Evolutionary conservation across 495 filamentous ascomycete genomes (phyloP).

Genomic region (Aspergillus sclerotiicarbonarius): DNA sequence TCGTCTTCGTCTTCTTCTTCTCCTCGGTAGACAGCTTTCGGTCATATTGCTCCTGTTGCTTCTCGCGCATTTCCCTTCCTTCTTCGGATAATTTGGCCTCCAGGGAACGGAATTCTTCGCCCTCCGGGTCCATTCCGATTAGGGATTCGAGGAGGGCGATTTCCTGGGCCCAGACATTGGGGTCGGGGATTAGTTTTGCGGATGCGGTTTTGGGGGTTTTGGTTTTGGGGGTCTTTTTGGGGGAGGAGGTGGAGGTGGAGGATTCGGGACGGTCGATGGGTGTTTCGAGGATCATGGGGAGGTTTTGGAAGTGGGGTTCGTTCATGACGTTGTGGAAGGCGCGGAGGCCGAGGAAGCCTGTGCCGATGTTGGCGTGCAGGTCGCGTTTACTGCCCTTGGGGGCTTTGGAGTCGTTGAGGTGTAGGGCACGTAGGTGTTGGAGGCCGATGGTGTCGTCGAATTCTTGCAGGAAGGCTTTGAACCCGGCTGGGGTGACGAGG

Average conservation of each 20-base stretch:
- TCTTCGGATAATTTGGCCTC: conserved; percentile 63
- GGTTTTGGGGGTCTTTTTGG: conserved; percentile 18
- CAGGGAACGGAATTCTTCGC: conserved; percentile 62
- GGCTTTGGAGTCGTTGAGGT: conserved; percentile 92
- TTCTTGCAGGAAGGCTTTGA: conserved; percentile 64
- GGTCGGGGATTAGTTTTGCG: conserved; percentile 58
- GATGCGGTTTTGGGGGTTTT: conserved; percentile 8
- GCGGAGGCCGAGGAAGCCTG: conserved; percentile 83
- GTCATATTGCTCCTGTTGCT: conserved; percentile 72
- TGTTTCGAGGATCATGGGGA: conserved; percentile 94
- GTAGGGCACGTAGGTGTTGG: conserved; percentile 77
- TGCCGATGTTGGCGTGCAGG: conserved; percentile 91
- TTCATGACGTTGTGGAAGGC: conserved; percentile 93
- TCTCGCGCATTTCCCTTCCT: conserved; percentile 67
- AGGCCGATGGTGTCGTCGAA: conserved; percentile 81
- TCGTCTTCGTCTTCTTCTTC: conserved; percentile 46
- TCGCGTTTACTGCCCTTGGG: conserved; percentile 76
- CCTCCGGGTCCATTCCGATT: conserved; percentile 75
- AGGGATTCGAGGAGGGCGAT: conserved; percentile 87
- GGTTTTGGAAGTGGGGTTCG: conserved; percentile 65
- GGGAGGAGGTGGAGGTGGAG: conserved; percentile 2
- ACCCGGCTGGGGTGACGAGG: conserved; percentile 70
- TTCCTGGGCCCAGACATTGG: conserved; percentile 75
- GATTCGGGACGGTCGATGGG: conserved; percentile 66
- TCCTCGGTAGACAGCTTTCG: conserved; percentile 61